These are phyloP conservation scores for Plasmodium inui DNA, from an alignment of 169 alveolate genomes.

Conservation along the genomic window DNA sequence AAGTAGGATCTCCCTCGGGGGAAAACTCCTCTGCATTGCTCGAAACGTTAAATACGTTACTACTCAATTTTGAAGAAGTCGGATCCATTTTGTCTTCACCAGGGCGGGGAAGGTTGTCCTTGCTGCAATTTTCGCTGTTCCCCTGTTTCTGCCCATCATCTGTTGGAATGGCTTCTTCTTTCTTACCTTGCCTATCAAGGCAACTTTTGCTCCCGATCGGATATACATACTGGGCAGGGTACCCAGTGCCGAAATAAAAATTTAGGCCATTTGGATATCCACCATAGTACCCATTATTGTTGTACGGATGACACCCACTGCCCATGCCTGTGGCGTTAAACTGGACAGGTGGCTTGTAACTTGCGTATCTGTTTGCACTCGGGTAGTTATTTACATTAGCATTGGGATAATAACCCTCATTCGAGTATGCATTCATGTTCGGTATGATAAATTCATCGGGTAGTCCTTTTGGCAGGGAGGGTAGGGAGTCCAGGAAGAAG, in stretches of 20 bases:
- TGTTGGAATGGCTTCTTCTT: neutral
- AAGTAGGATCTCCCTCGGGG: neutral
- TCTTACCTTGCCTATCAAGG: neutral
- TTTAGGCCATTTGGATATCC: neutral
- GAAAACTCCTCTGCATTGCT: neutral
- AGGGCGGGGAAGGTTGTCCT: neutral
- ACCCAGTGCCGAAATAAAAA: neutral
- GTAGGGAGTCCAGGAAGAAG: slow-evolving; percentile 56
- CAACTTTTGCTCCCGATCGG: neutral
- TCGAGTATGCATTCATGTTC: neutral
- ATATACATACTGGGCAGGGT: neutral
- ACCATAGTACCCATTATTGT: slow-evolving; percentile 3
- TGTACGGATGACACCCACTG: neutral
- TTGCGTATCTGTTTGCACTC: neutral
- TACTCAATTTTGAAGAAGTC: neutral
- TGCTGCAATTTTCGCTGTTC: neutral
- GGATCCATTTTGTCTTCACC: neutral
- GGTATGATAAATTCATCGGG: slow-evolving; percentile 20
- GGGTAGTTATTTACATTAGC: neutral
- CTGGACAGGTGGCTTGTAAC: neutral
- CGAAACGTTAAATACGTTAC: neutral
- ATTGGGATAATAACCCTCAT: neutral
- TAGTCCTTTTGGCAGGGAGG: slow-evolving; percentile 60
- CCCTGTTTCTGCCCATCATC: neutral
- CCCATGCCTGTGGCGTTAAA: neutral